Percentiles rank a stretch among this genome's conserved stretches.
Conservation (phyloP, 2,329 filamentous ascomycete species). For the Ophiostoma fasciatum region DNA sequence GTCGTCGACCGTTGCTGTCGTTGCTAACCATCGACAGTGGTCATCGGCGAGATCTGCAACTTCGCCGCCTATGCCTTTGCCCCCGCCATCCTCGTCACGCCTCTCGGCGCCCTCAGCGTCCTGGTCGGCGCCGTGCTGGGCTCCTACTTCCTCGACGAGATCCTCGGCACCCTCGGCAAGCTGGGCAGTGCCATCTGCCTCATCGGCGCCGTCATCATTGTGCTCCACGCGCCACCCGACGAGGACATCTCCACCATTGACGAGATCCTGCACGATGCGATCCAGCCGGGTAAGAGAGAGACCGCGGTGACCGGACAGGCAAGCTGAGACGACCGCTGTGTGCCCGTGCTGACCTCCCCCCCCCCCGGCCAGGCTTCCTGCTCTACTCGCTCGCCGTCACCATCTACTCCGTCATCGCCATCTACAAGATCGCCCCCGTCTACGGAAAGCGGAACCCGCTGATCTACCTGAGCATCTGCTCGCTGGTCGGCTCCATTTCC, state of each 20-base stretch:
- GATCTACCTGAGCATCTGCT: constrained; percentile 95
- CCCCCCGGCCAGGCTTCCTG: constrained; percentile 80
- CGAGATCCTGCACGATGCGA: constrained; percentile 77
- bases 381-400: constrained; percentile 70
- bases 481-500: constrained; percentile 87
- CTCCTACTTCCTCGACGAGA: constrained; percentile 85
- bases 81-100: constrained; percentile 94
- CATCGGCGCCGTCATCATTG: constrained; percentile 92
- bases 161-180: constrained; percentile 79
- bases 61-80: constrained; percentile 98
- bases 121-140: constrained; percentile 89
- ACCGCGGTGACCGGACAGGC: no score
- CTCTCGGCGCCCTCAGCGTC: constrained; percentile 83
- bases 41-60: constrained; percentile 86
- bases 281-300: constrained; percentile 81
- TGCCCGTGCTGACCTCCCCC: no score
- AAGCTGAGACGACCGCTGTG: no score
- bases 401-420: constrained; percentile 82
- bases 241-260: constrained; percentile 84
- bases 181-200: constrained; percentile 92
- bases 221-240: constrained; percentile 90
- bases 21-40: constrained; percentile 41
- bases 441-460: constrained; percentile 93
- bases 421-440: constrained; percentile 79
- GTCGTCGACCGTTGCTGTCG: no score